Conservation (phyloP, 1,284 basidiomycete species). For the Neonothopanus nambi region DNA sequence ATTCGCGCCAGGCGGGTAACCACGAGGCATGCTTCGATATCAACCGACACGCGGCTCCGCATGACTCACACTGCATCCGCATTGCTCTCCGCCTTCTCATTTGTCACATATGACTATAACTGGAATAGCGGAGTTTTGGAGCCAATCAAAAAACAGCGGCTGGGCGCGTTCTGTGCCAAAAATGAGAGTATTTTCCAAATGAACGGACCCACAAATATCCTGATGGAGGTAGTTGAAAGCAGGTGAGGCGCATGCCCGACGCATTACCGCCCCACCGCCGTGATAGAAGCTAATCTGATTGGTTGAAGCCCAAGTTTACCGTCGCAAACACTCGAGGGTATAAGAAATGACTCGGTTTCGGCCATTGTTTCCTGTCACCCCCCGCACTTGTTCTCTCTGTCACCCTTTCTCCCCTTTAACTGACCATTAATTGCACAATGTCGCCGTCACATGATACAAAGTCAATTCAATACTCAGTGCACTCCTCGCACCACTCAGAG, state of each 20-base stretch:
- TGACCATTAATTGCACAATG: neutral
- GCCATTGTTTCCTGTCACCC: neutral
- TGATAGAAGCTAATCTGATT: neutral
- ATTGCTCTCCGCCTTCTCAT: no score
- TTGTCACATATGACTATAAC: no score
- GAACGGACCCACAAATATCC: conserved; percentile 1
- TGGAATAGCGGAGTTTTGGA: no score
- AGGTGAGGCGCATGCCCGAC: conserved; percentile 6
- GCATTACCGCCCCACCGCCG: conserved; percentile 6
- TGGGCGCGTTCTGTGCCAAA: no score
- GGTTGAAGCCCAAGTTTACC: conserved; percentile 2
- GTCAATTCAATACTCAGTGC: conserved; percentile 6
- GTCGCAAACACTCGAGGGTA: conserved; percentile 1
- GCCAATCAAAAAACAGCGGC: no score
- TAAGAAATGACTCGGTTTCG: conserved; percentile 10
- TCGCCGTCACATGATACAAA: conserved; percentile 6
- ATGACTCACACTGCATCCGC: no score
- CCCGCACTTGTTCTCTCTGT: neutral
- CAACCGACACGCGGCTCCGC: no score
- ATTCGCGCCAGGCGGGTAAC: no score
- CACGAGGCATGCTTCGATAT: no score
- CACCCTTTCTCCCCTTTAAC: neutral
- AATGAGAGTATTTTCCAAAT: no score
- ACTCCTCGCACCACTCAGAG: neutral
- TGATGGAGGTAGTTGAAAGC: neutral